These are phyloP conservation scores for Candida sp. DNA, from an alignment of 1,139 yeast genomes.

Conservation along the genomic window DNA sequence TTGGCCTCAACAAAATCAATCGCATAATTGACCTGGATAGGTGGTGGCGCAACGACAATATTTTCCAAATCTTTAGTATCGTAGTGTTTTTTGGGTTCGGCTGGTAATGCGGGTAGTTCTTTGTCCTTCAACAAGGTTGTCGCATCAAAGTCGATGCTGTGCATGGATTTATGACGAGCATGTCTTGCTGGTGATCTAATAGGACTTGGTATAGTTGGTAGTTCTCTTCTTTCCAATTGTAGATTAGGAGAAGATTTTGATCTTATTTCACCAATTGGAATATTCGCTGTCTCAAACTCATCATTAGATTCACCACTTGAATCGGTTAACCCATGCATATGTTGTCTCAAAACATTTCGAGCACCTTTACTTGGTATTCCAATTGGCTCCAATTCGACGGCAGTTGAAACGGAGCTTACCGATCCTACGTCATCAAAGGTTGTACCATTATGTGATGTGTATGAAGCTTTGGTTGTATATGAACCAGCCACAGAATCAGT, in stretches of 20 bases:
- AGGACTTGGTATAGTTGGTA: not conserved
- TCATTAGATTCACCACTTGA: constrained; percentile 27
- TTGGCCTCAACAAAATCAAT: constrained; percentile 40
- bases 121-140: constrained; percentile 8
- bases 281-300: constrained; percentile 19
- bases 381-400: constrained; percentile 26
- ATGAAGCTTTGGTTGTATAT: constrained; percentile 18
- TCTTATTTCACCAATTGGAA: constrained; percentile 7
- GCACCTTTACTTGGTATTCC: constrained; percentile 36
- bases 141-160: constrained; percentile 29
- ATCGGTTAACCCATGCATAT: constrained; percentile 20
- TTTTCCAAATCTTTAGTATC: constrained; percentile 1
- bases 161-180: constrained; percentile 38
- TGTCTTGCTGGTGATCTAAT: constrained; percentile 29
- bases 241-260: constrained; percentile 6
- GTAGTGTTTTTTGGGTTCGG: not conserved
- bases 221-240: not conserved
- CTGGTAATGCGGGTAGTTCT: not conserved
- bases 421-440: constrained; percentile 26
- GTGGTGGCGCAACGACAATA: constrained; percentile 37
- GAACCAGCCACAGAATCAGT: constrained; percentile 16
- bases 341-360: constrained; percentile 22
- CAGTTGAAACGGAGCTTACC: constrained; percentile 15
- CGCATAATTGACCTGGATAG: constrained; percentile 31
- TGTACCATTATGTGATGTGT: constrained; percentile 23